Evolutionary conservation across 2,329 filamentous ascomycete species (phyloP).

Genomic region (Helminthosporium solani): DNA sequence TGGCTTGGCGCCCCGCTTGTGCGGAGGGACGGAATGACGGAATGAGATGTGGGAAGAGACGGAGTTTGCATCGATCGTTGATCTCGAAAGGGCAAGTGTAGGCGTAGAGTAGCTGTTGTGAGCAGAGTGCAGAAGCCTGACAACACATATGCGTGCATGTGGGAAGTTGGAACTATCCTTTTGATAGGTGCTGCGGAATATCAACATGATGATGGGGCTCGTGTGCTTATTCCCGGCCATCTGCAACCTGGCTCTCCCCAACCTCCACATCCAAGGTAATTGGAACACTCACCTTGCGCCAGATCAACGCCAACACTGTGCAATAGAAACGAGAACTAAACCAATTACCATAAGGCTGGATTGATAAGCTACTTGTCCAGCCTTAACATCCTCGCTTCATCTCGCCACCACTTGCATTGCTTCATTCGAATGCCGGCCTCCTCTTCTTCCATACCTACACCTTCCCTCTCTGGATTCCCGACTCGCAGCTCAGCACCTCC

Average conservation of each 20-base stretch:
- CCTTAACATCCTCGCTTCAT: conserved; percentile 28
- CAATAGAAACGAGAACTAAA: neutral
- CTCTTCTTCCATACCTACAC: conserved; percentile 29
- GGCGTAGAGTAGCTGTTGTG: no score
- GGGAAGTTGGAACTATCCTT: no score
- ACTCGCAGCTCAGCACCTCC: conserved; percentile 24
- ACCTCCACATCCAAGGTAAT: no score
- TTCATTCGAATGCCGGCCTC: conserved; percentile 26
- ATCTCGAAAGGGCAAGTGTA: no score
- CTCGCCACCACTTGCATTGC: conserved; percentile 38
- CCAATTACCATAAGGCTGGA: neutral
- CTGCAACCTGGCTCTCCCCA: no score
- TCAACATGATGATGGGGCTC: no score
- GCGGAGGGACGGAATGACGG: neutral
- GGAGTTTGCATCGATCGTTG: neutral
- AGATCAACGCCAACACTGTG: neutral
- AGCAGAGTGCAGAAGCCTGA: no score
- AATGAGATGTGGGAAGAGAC: no score
- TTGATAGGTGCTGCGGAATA: no score
- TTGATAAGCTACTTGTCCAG: conserved; percentile 30
- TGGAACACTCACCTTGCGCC: neutral
- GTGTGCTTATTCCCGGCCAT: no score
- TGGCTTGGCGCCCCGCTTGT: conserved; percentile 10
- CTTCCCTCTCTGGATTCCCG: conserved; percentile 22
- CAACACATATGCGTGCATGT: no score